phyloP scores from a whole-genome alignment of 176 grass and related monocot genomes.

The Carex kokanica region DNA sequence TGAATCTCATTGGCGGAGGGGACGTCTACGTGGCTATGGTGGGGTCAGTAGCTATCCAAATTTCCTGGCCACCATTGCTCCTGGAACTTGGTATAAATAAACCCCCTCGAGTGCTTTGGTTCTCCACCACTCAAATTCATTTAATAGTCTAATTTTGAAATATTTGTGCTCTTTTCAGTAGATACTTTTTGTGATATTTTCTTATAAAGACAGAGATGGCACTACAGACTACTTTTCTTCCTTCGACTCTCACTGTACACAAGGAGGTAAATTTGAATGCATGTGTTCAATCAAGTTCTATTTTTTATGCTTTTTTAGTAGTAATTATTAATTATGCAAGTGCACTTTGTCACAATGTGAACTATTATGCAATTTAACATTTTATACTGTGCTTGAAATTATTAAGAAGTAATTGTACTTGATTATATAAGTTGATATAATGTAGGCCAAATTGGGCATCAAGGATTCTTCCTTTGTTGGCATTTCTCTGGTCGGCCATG shows the following conservation, averaged over 20 bases:
- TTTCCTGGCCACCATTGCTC: conserved; percentile 39
- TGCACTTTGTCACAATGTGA: not conserved
- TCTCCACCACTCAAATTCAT: conserved; percentile 23
- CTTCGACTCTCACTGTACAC: conserved; percentile 51
- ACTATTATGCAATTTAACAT: not conserved
- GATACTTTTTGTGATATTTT: conserved; percentile 7
- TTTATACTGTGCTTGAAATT: not conserved
- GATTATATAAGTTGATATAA: not conserved
- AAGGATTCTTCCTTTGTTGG: conserved; percentile 40
- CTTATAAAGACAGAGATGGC: conserved; percentile 37
- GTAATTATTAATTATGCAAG: too few species aligned
- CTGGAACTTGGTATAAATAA: conserved; percentile 50
- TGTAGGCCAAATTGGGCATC: conserved; percentile 29
- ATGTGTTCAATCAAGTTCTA: not conserved
- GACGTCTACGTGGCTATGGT: conserved; percentile 7
- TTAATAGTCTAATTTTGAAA: conserved; percentile 13
- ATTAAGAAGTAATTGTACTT: not conserved
- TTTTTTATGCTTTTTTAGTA: too few species aligned
- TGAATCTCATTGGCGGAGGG: conserved; percentile 50
- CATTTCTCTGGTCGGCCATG: conserved; percentile 26
- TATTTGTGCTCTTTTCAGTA: not conserved
- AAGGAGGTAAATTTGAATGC: conserved; percentile 50
- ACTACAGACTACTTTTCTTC: conserved; percentile 62
- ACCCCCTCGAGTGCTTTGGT: conserved; percentile 1
- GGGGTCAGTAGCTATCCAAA: conserved; percentile 35